Base-by-base conservation (phyloP, 139 green algal genomes). In the Nannochloris sp. region DNA sequence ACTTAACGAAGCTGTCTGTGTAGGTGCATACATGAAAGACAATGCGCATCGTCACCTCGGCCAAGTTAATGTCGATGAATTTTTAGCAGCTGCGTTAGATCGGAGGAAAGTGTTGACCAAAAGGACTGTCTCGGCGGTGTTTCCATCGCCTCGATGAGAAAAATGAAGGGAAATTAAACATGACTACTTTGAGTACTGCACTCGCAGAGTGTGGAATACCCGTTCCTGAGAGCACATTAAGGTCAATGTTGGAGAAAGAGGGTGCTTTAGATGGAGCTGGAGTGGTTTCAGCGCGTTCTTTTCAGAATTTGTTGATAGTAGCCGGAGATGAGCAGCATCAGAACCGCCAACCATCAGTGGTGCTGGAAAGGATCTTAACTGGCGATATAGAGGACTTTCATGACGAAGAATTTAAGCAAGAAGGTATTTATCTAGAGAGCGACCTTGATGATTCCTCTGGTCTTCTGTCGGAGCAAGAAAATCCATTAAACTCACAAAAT, bases 21-120 rank as follows among this genome's bases (percentile, higher is more conserved):
- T 65, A 42, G 60, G 46, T 53, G 36, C 24, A 8, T 59, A 7
- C 55, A 75, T 56, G n/a, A n/a, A n/a, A n/a, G n/a, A n/a, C n/a
- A n/a, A n/a, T n/a, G n/a, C n/a, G n/a, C 63, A 63, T 27, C 62
- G 27, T 34, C 46, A 62, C 23, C 3, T 60, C 8, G 47, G 71
- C 48, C 42, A 47, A 27, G 32, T 67, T 34, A 54, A 70, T 14
- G 70, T 60, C 33, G 64, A 80, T 23, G 74, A 81, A 53, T 90
- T 90, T 61, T 73, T 90, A 33, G 79, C 83, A 10, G 84, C 84
- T 0, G 88, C 84, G 24, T 67, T 90, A 56, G 59, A 78, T 32
- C 46, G 67, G 42, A 59, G 45, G 25, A 69, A 61, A 34, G 65
- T 75, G 9, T 48, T 78, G 19, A 75, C 38, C 4, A 34, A 39